Percentiles rank a stretch among this genome's conserved stretches.
Evolutionary conservation across 805 yeast species (phyloP).

Genomic region (Yamadazyma kitorensis): DNA sequence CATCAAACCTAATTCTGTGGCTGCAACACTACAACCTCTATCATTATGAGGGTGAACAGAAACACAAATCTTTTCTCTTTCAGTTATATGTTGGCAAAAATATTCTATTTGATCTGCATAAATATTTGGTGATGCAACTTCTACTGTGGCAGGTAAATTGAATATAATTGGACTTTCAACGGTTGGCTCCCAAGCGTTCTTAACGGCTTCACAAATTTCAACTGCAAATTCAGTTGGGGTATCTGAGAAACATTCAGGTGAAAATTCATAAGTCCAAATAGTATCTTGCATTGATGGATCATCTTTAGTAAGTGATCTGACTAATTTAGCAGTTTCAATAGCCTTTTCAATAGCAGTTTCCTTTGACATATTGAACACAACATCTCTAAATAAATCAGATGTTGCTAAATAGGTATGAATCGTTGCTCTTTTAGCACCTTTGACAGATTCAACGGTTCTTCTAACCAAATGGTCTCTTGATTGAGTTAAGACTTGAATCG

Average conservation of each 20-base stretch:
- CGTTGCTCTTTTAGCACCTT: slow-evolving; percentile 71
- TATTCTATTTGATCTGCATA: slow-evolving; percentile 82
- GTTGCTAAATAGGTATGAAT: slow-evolving; percentile 76
- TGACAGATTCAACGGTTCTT: slow-evolving; percentile 70
- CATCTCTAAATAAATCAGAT: slow-evolving; percentile 70
- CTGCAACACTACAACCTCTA: slow-evolving; percentile 84
- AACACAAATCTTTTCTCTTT: slow-evolving; percentile 67
- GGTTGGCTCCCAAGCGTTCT: slow-evolving; percentile 77
- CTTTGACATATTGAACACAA: slow-evolving; percentile 69
- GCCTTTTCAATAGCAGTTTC: slow-evolving; percentile 69
- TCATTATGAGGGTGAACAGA: slow-evolving; percentile 78
- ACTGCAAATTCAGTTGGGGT: slow-evolving; percentile 72
- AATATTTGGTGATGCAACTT: slow-evolving; percentile 70
- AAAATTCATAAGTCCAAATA: slow-evolving; percentile 68
- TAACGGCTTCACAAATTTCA: slow-evolving; percentile 77
- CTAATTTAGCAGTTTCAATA: slow-evolving; percentile 65
- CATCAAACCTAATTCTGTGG: slow-evolving; percentile 68
- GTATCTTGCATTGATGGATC: slow-evolving; percentile 65
- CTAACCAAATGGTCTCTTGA: slow-evolving; percentile 72
- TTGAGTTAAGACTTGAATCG: slow-evolving; percentile 71
- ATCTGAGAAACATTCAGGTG: slow-evolving; percentile 77
- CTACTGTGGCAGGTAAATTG: slow-evolving; percentile 80
- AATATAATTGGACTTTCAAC: slow-evolving; percentile 70
- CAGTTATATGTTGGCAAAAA: slow-evolving; percentile 62
- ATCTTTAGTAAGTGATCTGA: slow-evolving; percentile 68